These are phyloP conservation scores for Penstemon davidsonii DNA, from an alignment of 257 asterid species.

Conservation along the genomic window DNA sequence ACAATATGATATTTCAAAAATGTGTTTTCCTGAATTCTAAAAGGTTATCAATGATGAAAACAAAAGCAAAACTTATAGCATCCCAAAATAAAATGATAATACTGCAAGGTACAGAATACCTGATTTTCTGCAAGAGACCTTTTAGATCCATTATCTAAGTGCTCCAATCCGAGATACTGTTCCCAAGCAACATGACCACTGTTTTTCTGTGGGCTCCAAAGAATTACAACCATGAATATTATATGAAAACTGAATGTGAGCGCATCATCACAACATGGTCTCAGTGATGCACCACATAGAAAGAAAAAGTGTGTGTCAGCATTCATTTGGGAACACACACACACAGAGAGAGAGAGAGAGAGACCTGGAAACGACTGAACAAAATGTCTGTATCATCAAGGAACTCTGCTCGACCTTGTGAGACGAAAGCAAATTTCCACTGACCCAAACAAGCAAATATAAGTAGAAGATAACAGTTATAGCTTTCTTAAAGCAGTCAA, in stretches of 20 bases:
- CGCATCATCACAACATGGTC: not conserved
- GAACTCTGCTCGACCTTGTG: constrained; percentile 52
- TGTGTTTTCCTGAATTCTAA: not conserved
- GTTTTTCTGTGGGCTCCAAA: constrained; percentile 36
- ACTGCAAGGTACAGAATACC: constrained; percentile 34
- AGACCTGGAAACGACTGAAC: constrained; percentile 60
- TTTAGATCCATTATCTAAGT: constrained; percentile 47
- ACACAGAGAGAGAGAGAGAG: not conserved
- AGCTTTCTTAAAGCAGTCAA: constrained; percentile 2
- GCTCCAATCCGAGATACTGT: constrained; percentile 68
- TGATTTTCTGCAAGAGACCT: constrained; percentile 45
- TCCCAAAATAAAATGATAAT: not conserved
- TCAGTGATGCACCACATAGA: not conserved
- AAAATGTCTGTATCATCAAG: constrained; percentile 52
- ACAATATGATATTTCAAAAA: not conserved
- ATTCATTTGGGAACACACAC: not conserved
- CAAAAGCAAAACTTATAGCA: constrained; percentile 3
- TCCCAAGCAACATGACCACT: constrained; percentile 48
- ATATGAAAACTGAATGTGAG: not conserved
- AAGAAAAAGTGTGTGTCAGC: not conserved
- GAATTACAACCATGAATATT: constrained; percentile 2
- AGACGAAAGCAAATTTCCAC: constrained; percentile 66
- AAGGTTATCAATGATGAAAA: not conserved
- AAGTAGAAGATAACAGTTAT: constrained; percentile 7
- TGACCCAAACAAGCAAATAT: constrained; percentile 31